These are phyloP conservation scores for Colletotrichum liriopes DNA, from an alignment of 2,329 filamentous ascomycete species.

Conservation along the genomic window DNA sequence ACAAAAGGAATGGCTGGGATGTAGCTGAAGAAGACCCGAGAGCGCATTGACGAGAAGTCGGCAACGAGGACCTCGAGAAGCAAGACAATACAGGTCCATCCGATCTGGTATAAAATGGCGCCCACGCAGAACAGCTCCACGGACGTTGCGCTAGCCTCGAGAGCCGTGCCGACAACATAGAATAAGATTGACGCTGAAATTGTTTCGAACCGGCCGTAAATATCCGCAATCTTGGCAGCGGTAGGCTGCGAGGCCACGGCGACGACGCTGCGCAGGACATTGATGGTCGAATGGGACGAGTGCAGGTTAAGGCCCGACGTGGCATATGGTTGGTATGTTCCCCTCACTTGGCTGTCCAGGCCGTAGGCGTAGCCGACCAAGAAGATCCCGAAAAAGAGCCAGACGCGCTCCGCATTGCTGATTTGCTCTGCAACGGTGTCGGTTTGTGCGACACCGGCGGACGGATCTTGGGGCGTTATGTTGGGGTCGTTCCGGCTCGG, in stretches of 20 bases:
- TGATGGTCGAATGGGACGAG: conserved; percentile 71
- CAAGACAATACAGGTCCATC: conserved; percentile 71
- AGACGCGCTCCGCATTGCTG: conserved; percentile 61
- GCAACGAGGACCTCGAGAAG: conserved; percentile 74
- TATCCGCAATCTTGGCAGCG: conserved; percentile 74
- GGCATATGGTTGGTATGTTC: conserved; percentile 69
- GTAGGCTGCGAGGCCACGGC: conserved; percentile 72
- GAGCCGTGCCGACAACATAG: conserved; percentile 68
- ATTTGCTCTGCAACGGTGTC: conserved; percentile 65
- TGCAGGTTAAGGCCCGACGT: conserved; percentile 67
- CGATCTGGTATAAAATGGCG: conserved; percentile 70
- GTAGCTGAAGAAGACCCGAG: conserved; percentile 74
- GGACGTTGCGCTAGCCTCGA: conserved; percentile 66
- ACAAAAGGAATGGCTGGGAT: conserved; percentile 73
- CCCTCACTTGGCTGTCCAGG: conserved; percentile 67
- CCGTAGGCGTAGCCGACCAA: conserved; percentile 74
- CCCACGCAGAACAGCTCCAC: conserved; percentile 68
- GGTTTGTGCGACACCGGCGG: conserved; percentile 66
- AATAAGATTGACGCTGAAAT: conserved; percentile 70
- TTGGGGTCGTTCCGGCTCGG: conserved; percentile 17
- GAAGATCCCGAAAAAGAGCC: conserved; percentile 71
- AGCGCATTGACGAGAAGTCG: conserved; percentile 72
- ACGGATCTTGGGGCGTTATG: neutral
- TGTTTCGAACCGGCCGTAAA: conserved; percentile 74
- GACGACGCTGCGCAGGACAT: conserved; percentile 71